Conservation (phyloP, 306 rosid genomes). For the Ormosia emarginata region DNA sequence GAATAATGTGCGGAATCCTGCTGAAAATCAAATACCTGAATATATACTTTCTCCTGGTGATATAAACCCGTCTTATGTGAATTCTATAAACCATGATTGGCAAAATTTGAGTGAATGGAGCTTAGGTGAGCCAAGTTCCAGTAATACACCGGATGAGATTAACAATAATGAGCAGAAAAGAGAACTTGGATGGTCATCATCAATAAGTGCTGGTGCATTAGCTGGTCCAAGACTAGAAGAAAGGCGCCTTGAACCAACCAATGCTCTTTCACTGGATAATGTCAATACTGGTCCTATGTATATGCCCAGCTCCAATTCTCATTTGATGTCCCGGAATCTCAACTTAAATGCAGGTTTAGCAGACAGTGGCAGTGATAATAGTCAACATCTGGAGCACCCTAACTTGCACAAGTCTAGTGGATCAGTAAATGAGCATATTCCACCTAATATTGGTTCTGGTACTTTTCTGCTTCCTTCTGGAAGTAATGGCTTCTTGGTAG, state of each 20-base stretch:
- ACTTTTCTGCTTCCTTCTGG: slow-evolving; percentile 50
- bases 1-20: slow-evolving; percentile 56
- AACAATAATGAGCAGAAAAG: slow-evolving; percentile 49
- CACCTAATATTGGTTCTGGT: slow-evolving; percentile 41
- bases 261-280: slow-evolving; percentile 47
- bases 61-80: slow-evolving; percentile 51
- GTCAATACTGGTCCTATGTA: slow-evolving; percentile 42
- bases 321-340: slow-evolving; percentile 42
- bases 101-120: slow-evolving; percentile 66
- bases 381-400: slow-evolving; percentile 42
- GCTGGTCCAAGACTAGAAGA: slow-evolving; percentile 56
- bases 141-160: slow-evolving; percentile 48
- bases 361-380: slow-evolving; percentile 37
- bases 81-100: slow-evolving; percentile 48
- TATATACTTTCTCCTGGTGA: slow-evolving; percentile 46
- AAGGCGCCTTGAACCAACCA: slow-evolving; percentile 43
- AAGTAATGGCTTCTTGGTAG: slow-evolving; percentile 41
- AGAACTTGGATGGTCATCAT: slow-evolving; percentile 62
- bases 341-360: slow-evolving; percentile 56
- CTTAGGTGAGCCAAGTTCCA: slow-evolving; percentile 78
- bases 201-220: slow-evolving; percentile 37
- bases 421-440: slow-evolving; percentile 40
- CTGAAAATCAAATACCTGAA: slow-evolving; percentile 53
- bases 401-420: slow-evolving; percentile 50
- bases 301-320: slow-evolving; percentile 44